phyloP scores from a whole-genome alignment of 2,329 filamentous ascomycete species.

The Fusarium udum region DNA sequence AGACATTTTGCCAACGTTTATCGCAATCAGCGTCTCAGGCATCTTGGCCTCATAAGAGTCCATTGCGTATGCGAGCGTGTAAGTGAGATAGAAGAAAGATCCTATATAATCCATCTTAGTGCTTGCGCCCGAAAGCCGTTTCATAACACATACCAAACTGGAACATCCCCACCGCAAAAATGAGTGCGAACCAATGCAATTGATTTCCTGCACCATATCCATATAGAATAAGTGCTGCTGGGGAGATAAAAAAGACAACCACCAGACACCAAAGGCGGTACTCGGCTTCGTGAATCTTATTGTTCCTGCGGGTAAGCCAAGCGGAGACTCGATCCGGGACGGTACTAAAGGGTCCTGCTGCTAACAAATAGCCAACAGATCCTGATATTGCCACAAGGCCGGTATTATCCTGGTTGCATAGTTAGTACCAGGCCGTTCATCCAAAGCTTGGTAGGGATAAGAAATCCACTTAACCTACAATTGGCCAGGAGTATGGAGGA shows the following conservation, averaged over 20 bases:
- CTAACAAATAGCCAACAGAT: neutral
- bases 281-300: neutral
- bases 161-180: neutral
- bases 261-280: neutral
- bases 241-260: neutral
- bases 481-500: neutral
- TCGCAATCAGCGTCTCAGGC: slow-evolving; percentile 1
- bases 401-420: neutral
- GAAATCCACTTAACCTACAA: neutral
- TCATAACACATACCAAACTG: neutral
- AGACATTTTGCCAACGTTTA: neutral
- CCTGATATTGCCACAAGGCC: neutral
- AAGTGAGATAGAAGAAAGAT: neutral
- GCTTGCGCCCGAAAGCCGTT: neutral
- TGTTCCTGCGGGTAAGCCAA: neutral
- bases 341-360: neutral
- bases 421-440: neutral
- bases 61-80: neutral
- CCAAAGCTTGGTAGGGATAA: neutral
- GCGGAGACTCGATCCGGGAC: neutral
- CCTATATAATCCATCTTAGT: neutral
- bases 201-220: neutral
- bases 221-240: neutral
- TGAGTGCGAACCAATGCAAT: neutral
- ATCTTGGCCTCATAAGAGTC: neutral